Conservation (phyloP, 352 stramenopile species). For the Lagenidium giganteum region DNA sequence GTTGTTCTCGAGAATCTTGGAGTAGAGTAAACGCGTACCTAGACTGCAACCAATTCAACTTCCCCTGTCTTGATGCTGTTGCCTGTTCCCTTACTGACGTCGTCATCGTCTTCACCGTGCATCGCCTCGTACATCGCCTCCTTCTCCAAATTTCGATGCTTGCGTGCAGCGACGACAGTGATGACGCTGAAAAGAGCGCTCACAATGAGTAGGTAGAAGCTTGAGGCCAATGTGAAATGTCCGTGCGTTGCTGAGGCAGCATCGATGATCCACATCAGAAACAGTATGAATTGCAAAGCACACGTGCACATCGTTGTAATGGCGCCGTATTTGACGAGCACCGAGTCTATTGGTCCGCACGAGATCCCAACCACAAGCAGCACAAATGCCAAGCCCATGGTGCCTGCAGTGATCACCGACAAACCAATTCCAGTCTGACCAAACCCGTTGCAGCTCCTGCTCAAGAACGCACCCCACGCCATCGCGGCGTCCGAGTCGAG, state of each 20-base stretch:
- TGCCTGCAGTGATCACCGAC: constrained; percentile 19
- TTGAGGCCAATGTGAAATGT: constrained; percentile 34
- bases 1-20: constrained; percentile 50
- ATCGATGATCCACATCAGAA: constrained; percentile 35
- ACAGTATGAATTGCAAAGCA: constrained; percentile 23
- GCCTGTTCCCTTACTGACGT: constrained; percentile 21
- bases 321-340: constrained; percentile 24
- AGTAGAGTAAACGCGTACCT: constrained; percentile 8
- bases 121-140: constrained; percentile 32
- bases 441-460: constrained; percentile 30
- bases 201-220: constrained; percentile 41
- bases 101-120: constrained; percentile 21
- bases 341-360: constrained; percentile 39
- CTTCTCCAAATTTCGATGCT: constrained; percentile 31
- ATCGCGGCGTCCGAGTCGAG: neutral
- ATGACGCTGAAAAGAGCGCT: constrained; percentile 23
- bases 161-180: constrained; percentile 24
- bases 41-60: constrained; percentile 2
- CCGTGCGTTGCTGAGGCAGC: too few relatives aligned
- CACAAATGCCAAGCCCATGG: constrained; percentile 16
- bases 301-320: constrained; percentile 16
- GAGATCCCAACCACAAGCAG: constrained; percentile 34
- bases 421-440: constrained; percentile 25
- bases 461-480: constrained; percentile 36
- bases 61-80: constrained; percentile 8